Evolutionary conservation across 257 asterid genomes (phyloP).

Genomic region (Plectranthus barbatus): DNA sequence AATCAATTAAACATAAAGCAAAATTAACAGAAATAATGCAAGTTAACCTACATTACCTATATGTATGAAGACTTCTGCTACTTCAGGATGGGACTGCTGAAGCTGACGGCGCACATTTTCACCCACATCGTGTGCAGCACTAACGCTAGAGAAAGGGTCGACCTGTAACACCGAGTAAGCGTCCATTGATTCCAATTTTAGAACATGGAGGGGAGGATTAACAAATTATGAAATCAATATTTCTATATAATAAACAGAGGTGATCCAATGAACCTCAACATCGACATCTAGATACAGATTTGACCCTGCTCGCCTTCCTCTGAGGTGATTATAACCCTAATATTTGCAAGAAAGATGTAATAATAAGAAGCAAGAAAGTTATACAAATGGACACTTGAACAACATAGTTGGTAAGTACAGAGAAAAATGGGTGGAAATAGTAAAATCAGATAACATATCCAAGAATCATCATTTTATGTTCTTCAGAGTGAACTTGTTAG

Average conservation of each 20-base stretch:
- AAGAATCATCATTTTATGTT: no score
- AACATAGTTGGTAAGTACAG: background rate
- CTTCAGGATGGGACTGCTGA: conserved; percentile 70
- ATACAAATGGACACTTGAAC: background rate
- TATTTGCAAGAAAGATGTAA: conserved; percentile 20
- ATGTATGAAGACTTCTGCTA: conserved; percentile 90
- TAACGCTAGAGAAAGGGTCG: conserved; percentile 90
- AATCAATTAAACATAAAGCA: no score
- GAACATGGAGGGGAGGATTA: background rate
- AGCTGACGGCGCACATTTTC: conserved; percentile 66
- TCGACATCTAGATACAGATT: conserved; percentile 82
- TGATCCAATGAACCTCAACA: conserved; percentile 51
- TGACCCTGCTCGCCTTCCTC: conserved; percentile 98
- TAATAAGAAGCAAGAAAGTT: background rate
- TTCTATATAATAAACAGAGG: no score
- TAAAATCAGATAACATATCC: background rate
- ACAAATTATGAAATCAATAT: no score
- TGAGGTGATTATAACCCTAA: conserved; percentile 77
- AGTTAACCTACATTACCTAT: conserved; percentile 55
- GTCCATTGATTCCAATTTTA: conserved; percentile 8
- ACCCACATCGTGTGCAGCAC: conserved; percentile 88
- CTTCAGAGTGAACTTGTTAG: no score
- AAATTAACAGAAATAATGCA: no score
- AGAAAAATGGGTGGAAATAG: background rate
- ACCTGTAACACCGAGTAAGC: conserved; percentile 40